These are phyloP conservation scores for Gnomoniopsis sp. DNA, from an alignment of 2,329 filamentous ascomycete species.

Conservation along the genomic window DNA sequence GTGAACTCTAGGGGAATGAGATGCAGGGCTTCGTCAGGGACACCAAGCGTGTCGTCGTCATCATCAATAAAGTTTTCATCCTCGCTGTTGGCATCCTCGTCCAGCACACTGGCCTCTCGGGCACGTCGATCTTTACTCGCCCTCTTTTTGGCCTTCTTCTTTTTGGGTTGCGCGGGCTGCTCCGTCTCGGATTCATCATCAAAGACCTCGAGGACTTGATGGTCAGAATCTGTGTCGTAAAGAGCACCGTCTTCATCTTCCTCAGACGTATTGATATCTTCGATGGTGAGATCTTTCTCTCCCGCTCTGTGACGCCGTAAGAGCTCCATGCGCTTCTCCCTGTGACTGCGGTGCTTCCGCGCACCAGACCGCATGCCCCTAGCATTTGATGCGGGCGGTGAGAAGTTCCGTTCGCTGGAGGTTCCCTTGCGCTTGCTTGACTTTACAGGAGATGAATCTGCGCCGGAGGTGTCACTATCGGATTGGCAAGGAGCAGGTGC, in stretches of 20 bases:
- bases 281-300: slow-evolving; percentile 31
- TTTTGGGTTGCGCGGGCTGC: slow-evolving; percentile 2
- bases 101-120: slow-evolving; percentile 2
- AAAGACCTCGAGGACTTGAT: slow-evolving; percentile 28
- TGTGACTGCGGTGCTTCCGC: slow-evolving; percentile 32
- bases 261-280: slow-evolving; percentile 28
- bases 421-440: neutral
- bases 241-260: slow-evolving; percentile 40
- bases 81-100: slow-evolving; percentile 7
- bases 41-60: slow-evolving; percentile 52
- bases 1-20: slow-evolving; percentile 68
- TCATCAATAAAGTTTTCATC: slow-evolving; percentile 57
- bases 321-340: slow-evolving; percentile 38
- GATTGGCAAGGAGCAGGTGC: neutral
- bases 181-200: slow-evolving; percentile 28
- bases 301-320: slow-evolving; percentile 35
- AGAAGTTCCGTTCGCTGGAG: neutral
- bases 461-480: slow-evolving; percentile 1
- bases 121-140: slow-evolving; percentile 17
- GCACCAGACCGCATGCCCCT: slow-evolving; percentile 12
- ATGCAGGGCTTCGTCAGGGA: slow-evolving; percentile 38
- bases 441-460: neutral
- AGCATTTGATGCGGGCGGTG: slow-evolving; percentile 3
- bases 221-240: slow-evolving; percentile 31
- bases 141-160: slow-evolving; percentile 14